A percentile compares a stretch with the other conserved stretches of the same genome.
Conservation (phyloP, 2,329 filamentous ascomycete species). For the Beauveria pseudobassiana region DNA sequence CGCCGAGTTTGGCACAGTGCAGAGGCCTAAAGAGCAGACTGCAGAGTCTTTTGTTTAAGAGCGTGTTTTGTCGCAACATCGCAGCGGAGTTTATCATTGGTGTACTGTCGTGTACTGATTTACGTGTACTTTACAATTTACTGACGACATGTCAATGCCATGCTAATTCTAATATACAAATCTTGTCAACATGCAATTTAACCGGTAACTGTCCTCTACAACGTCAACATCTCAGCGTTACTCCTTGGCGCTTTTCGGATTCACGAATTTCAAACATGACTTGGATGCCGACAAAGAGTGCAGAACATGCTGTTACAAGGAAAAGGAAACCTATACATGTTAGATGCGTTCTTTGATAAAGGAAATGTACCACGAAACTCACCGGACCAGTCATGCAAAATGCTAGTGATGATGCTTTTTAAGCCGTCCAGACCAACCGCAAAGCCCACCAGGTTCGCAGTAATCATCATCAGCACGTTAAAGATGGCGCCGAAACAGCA, state of each 20-base stretch:
- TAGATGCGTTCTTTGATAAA: not conserved
- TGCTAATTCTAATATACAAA: conserved; percentile 5
- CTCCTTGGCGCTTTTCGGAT: conserved; percentile 71
- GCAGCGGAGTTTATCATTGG: not conserved
- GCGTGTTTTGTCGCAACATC: not conserved
- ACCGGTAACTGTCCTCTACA: too few species aligned
- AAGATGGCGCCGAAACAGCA: conserved; percentile 73
- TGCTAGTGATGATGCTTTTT: conserved; percentile 64
- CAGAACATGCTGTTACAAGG: conserved; percentile 60
- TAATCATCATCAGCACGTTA: conserved; percentile 93
- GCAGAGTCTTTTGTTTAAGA: not conserved
- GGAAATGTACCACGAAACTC: conserved; percentile 18
- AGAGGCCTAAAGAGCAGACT: not conserved
- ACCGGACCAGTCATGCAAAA: conserved; percentile 68
- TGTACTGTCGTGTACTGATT: not conserved
- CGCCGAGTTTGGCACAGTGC: not conserved
- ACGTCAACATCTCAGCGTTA: conserved; percentile 69
- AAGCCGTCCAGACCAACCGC: conserved; percentile 86
- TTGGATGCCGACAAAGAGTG: conserved; percentile 78
- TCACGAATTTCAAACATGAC: conserved; percentile 96
- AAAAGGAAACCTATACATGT: conserved; percentile 58
- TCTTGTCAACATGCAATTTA: not conserved
- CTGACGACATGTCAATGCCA: not conserved
- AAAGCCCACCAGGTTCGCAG: conserved; percentile 90
- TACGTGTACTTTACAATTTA: not conserved